Evolutionary conservation across 805 yeast genomes (phyloP), one percentile per base, ranked within the genome.

Genomic region (Saturnispora besseyi): DNA sequence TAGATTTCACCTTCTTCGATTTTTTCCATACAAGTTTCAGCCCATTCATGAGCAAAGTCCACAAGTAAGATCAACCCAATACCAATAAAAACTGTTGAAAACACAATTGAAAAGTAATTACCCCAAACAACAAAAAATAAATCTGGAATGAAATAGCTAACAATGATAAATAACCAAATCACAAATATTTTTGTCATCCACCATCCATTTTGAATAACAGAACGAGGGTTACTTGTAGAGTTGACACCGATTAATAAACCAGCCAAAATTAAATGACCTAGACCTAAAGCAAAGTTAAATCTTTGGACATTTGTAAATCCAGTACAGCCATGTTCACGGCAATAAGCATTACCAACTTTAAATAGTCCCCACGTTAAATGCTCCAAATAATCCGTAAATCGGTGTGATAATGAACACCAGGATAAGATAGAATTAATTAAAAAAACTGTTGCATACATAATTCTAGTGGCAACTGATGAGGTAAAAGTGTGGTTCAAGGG

Each of bases 11-110:
- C 91, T 59, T 82, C 81, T 62, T 93, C 98, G 40, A 93, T 87
- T 59, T 88, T 86, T 56, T 84, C 89, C 48, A 93, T 75, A 65
- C 99, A 93, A 7, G 85, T 86, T 60, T 93, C 99, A 0, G 98
- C 97, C 96, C 97, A 93, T 57, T 91, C 91, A 66, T 93, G 98
- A 4, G 99, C 98, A 73, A 88, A 93, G 66, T 93, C 99, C 31
- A 93, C 97, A 45, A 93, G 71, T 45, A 93, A 72, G 12, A 95
- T 84, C 51, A 93, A 75, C 1, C 99, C 99, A 53, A 93, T 87
- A 13, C 93, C 81, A 34, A 91, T 77, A 68, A 93, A 93, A 4
- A 89, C 61, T 3, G 91, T 84, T 41, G 96, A 87, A 58, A 88
- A 82, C 5, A 88, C 67, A 30, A 90, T 84, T 5, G 97, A 88